Base-by-base conservation (phyloP, 192 early-diverging fungal genomes). In the Umbelopsis sp. region DNA sequence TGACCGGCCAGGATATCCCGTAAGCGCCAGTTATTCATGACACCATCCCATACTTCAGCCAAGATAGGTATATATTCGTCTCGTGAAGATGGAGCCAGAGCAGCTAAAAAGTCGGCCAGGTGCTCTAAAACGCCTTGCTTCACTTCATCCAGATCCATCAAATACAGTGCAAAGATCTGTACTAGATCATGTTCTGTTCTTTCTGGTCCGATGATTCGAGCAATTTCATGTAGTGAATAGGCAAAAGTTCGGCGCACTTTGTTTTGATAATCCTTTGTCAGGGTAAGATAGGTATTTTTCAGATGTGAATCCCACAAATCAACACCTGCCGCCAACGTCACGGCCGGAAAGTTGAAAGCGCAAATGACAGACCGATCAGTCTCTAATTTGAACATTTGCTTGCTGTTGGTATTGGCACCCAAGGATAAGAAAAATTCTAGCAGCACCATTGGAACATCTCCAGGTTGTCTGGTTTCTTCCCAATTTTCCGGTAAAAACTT, bases 1-100 rank as follows among this genome's bases (percentile, higher is more conserved):
- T 93, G 92, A 27, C 72, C 73, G 3, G 90, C 87, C 73, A 93
- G 81, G 35, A 87, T 82, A 71, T 93, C 87, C 46, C 92, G 81
- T 33, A 90, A 78, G 15, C 91, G 84, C 92, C 92, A 93, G 67
- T 90, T 87, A 49, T 77, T 84, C 50, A 84, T 87, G 51, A 91
- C 85, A 58, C 89, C 88, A 66, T 80, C 79, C 78, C 91, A 92
- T 8, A 91, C 88, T 52, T 88, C 84, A 69, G 81, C 74, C 4
- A 92, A 75, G 66, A 85, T 83, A 3, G 88, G 89, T 71, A 93
- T 70, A 71, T 87, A 90, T 21, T 87, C 84, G 18, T 89, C 85
- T 1, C 91, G 83, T 64, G 84, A 84, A 9, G 80, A 75, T 13
- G 82, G 76, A 1, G 89, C 85, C 25, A 93, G 80, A 52, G 84